A percentile compares a stretch with the other conserved stretches of the same genome.
phyloP scores from a whole-genome alignment of 2,329 filamentous ascomycete species.

The Colletotrichum ledebouriae region DNA sequence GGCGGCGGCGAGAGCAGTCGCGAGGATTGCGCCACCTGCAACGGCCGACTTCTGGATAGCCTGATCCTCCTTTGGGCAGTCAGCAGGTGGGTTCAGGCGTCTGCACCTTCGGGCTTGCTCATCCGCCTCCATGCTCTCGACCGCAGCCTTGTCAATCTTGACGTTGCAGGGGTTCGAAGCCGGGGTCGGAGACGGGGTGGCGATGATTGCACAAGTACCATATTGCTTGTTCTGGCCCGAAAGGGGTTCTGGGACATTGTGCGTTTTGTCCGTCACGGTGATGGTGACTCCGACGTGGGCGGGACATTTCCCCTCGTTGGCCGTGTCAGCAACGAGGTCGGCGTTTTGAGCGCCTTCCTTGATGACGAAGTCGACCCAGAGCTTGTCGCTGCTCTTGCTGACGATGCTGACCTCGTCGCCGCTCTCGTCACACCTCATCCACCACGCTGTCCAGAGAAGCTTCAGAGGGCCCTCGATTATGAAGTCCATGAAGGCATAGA shows the following conservation, averaged over 20 bases:
- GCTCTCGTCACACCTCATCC: constrained; percentile 37
- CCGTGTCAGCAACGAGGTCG: constrained; percentile 41
- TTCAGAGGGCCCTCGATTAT: background rate
- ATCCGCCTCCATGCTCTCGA: constrained; percentile 42
- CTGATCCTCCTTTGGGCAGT: constrained; percentile 40
- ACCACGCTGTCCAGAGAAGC: constrained; percentile 26
- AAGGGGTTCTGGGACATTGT: constrained; percentile 11
- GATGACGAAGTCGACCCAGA: constrained; percentile 39
- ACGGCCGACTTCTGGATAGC: constrained; percentile 25
- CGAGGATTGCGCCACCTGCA: constrained; percentile 30
- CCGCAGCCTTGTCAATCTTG: constrained; percentile 41
- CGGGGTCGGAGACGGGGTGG: constrained; percentile 25
- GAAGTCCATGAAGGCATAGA: constrained; percentile 17
- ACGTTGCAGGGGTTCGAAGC: constrained; percentile 43
- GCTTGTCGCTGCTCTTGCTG: constrained; percentile 32
- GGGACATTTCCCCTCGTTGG: constrained; percentile 19
- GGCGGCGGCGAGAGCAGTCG: constrained; percentile 24
- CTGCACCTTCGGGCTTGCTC: constrained; percentile 31
- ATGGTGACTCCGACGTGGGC: constrained; percentile 26
- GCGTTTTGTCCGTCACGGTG: constrained; percentile 39
- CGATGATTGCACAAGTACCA: constrained; percentile 32
- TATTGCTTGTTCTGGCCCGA: background rate
- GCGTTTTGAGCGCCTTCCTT: constrained; percentile 34
- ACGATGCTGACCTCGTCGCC: constrained; percentile 19
- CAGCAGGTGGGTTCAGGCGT: constrained; percentile 34